Evolutionary conservation across 352 stramenopile species (phyloP).

Genomic region (Pythium phragmiticola): DNA sequence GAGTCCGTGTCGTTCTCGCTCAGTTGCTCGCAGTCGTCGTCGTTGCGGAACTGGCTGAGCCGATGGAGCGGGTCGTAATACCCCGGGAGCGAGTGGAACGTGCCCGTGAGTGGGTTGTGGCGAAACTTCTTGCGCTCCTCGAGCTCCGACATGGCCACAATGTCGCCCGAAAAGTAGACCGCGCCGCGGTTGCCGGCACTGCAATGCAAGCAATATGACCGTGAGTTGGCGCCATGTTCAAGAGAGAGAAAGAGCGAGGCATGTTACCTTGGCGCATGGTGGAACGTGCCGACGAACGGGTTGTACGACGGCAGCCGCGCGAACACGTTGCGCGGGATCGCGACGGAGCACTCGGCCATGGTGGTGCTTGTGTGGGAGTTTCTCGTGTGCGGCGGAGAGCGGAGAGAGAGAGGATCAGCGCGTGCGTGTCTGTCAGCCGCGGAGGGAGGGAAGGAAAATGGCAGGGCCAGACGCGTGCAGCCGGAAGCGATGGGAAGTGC

Average conservation of each 20-base stretch:
- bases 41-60: slow-evolving; percentile 62
- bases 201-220: background rate
- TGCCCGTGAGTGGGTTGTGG: slow-evolving; percentile 84
- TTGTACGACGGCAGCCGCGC: slow-evolving; percentile 85
- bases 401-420: background rate
- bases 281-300: slow-evolving; percentile 88
- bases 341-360: slow-evolving; percentile 40
- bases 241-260: background rate
- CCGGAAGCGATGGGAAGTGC: slow-evolving; percentile 9
- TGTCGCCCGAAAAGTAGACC: slow-evolving; percentile 87
- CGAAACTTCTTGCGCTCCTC: slow-evolving; percentile 89
- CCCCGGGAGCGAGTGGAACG: slow-evolving; percentile 82
- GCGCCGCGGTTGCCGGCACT: slow-evolving; percentile 84
- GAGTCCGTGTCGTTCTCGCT: slow-evolving; percentile 72
- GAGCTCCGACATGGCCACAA: slow-evolving; percentile 85
- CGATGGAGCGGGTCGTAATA: slow-evolving; percentile 88
- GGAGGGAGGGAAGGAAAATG: background rate
- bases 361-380: background rate
- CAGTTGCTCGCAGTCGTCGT: slow-evolving; percentile 52
- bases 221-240: background rate
- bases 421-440: background rate
- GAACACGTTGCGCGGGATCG: slow-evolving; percentile 70
- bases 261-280: slow-evolving; percentile 80
- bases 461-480: background rate
- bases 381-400: too few relatives aligned